Evolutionary conservation across 257 asterid genomes (phyloP).

Genomic region (Lavandula angustifolia): DNA sequence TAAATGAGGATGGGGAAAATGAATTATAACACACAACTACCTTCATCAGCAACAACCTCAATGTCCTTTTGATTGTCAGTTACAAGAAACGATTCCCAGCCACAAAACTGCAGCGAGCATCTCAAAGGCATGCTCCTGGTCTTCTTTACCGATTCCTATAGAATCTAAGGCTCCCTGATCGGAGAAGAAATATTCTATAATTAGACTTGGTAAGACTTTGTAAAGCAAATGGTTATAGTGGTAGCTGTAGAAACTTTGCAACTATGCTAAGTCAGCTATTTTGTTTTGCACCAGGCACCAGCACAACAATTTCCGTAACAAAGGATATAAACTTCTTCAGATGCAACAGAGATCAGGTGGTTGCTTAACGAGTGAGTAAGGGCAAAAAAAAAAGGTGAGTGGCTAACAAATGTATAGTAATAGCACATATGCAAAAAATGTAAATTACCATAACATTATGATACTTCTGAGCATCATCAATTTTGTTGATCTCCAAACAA

Average conservation of each 20-base stretch:
- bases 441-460: slow-evolving; percentile 55
- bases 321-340: slow-evolving; percentile 1
- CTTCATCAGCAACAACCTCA: slow-evolving; percentile 86
- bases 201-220: slow-evolving; percentile 19
- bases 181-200: slow-evolving; percentile 20
- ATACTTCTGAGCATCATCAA: slow-evolving; percentile 75
- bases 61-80: slow-evolving; percentile 71
- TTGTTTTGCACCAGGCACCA: not conserved
- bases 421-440: not conserved
- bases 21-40: slow-evolving; percentile 38
- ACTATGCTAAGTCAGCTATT: not conserved
- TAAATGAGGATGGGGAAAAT: slow-evolving; percentile 24
- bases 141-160: slow-evolving; percentile 62
- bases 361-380: not conserved
- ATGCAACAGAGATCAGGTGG: not conserved
- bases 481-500: slow-evolving; percentile 60
- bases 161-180: slow-evolving; percentile 69
- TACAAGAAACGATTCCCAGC: slow-evolving; percentile 84
- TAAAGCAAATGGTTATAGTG: slow-evolving; percentile 5
- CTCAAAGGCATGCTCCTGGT: slow-evolving; percentile 76
- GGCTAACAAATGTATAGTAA: not conserved
- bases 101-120: slow-evolving; percentile 94
- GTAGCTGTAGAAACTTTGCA: slow-evolving; percentile 21
- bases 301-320: not conserved
- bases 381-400: not conserved